Base-by-base conservation (phyloP, 164 flowering plant genomes). In the Warburgia ugandensis region DNA sequence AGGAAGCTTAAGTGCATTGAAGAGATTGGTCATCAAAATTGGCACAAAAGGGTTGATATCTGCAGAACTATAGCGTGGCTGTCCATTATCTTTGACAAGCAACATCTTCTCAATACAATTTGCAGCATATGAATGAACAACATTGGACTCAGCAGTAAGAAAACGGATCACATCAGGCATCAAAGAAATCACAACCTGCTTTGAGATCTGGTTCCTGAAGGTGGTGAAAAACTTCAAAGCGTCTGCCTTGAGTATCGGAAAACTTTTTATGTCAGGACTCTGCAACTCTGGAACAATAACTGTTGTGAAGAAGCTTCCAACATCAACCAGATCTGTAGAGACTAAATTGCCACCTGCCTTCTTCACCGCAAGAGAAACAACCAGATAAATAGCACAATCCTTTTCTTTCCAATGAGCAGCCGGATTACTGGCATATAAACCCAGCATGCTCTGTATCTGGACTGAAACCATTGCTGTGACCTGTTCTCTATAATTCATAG, bases 51-150 rank as follows among this genome's bases (percentile, higher is more conserved):
- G 92, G 59, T 59, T 58, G 32, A 92, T 70, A 52, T 92, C 97
- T 1, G 56, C 36, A 1, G 90, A 68, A 53, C 55, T 60, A 54
- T 77, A 88, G 42, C 89, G 72, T 6, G 87, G 67, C 19, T 30
- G 65, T 12, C 83, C 84, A 21, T 75, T 91, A 51, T 92, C 96
- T 66, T 82, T 88, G 20, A 92, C 86, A 55, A 84, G 66, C 61
- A 92, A 66, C n/a, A 88, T 86, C 63, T 86, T 88, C 68, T 92
- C 97, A 57, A 92, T 74, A 60, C 95, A 92, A 69, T 63, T 88
- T 19, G 95, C 97, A 56, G 99, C 99, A 71, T 88, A 92, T 17
- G 97, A 88, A 56, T 88, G 97, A 50, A 92, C 95, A 40, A 86
- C 97, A 67, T 86, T 92, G 4, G 94, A 88, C 60, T 88, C 97